phyloP scores from a whole-genome alignment of 2,329 filamentous ascomycete genomes.

The Xylogone sp. region DNA sequence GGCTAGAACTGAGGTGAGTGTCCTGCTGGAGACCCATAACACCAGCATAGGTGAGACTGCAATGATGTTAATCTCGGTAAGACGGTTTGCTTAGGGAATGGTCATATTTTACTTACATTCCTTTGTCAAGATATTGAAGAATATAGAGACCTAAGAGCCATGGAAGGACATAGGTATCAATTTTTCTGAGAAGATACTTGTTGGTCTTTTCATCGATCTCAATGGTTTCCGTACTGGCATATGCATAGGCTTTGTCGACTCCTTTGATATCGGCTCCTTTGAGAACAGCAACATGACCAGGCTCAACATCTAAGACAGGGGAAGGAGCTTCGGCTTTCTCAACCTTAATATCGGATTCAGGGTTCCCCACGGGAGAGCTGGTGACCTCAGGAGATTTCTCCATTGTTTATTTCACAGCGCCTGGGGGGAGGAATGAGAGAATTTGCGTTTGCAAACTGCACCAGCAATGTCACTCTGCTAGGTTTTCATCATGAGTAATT shows the following conservation, averaged over 20 bases:
- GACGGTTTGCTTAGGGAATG: not conserved
- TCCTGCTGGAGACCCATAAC: conserved; percentile 4
- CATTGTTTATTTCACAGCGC: not conserved
- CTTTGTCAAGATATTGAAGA: conserved; percentile 1
- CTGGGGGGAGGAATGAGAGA: not conserved
- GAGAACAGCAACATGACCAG: not conserved
- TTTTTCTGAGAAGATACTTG: not conserved
- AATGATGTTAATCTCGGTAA: not conserved
- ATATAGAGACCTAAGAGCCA: not conserved
- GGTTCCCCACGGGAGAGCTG: not conserved
- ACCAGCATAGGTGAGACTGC: conserved; percentile 2
- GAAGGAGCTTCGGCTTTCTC: not conserved
- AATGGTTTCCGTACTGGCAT: not conserved
- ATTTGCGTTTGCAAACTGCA: not conserved
- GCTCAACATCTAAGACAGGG: not conserved
- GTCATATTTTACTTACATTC: not conserved
- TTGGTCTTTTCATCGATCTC: not conserved
- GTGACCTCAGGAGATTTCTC: not conserved
- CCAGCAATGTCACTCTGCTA: not conserved
- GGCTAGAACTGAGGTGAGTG: not conserved
- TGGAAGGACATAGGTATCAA: conserved; percentile 1
- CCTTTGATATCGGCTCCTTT: not conserved
- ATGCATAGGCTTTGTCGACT: conserved; percentile 1
- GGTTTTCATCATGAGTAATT: too few relatives aligned
- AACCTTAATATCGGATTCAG: not conserved